phyloP scores from a whole-genome alignment of 2,329 filamentous ascomycete species.

The Helminthosporium solani region DNA sequence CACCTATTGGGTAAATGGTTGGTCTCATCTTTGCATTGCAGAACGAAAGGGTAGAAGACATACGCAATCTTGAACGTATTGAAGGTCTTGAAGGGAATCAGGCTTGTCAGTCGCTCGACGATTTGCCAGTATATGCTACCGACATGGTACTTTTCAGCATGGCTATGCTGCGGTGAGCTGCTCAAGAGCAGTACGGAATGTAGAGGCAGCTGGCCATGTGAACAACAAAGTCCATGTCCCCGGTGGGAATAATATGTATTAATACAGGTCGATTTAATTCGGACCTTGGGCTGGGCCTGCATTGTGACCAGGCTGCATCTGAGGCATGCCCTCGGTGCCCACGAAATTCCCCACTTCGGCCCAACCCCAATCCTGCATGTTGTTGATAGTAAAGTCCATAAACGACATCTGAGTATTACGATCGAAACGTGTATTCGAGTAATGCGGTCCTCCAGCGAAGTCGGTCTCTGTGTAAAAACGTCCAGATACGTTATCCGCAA shows the following conservation, averaged over 20 bases:
- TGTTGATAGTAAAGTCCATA: conserved; percentile 40
- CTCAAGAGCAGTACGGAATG: background rate
- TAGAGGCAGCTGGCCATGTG: background rate
- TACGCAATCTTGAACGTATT: too few species aligned
- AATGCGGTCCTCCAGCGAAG: conserved; percentile 12
- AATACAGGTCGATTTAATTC: background rate
- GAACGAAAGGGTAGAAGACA: too few species aligned
- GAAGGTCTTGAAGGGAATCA: too few species aligned
- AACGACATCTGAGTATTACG: conserved; percentile 35
- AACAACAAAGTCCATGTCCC: background rate
- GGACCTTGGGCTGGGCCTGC: background rate
- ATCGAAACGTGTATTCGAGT: conserved; percentile 25
- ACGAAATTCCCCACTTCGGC: conserved; percentile 33
- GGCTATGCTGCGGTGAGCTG: too few species aligned
- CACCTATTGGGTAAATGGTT: too few species aligned
- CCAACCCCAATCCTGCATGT: conserved; percentile 41
- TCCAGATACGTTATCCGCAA: conserved; percentile 24
- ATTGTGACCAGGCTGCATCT: background rate
- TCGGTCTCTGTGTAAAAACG: conserved; percentile 27
- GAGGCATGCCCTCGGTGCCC: conserved; percentile 3
- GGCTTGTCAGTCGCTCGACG: too few species aligned
- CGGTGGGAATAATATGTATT: background rate
- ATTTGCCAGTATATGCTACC: too few species aligned
- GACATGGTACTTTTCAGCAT: too few species aligned
- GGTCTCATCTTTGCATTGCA: too few species aligned